A percentile compares a stretch with the other conserved stretches of the same genome.
phyloP scores from a whole-genome alignment of 2,329 filamentous ascomycete species.

The Pseudogymnoascus pannorum region DNA sequence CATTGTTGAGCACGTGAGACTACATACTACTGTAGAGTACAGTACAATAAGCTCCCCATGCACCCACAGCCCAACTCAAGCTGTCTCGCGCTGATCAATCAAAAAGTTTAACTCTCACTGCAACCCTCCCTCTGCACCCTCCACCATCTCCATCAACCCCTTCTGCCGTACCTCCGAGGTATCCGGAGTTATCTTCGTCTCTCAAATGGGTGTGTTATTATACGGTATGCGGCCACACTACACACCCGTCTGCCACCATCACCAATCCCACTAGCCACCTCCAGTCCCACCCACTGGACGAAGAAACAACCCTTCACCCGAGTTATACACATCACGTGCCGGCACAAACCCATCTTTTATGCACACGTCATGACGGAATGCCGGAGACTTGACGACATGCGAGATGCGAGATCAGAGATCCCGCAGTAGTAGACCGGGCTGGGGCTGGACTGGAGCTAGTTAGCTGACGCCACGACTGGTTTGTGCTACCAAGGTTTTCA shows the following conservation, averaged over 20 bases:
- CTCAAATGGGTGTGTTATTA: too few species aligned
- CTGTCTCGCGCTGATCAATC: not conserved
- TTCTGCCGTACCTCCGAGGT: not conserved
- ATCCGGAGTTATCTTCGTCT: not conserved
- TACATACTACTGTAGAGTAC: not conserved
- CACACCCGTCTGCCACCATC: too few species aligned
- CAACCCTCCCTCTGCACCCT: too few species aligned
- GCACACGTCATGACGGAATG: not conserved
- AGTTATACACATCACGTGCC: not conserved
- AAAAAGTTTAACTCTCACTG: not conserved
- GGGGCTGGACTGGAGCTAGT: too few species aligned
- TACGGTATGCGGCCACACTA: too few species aligned
- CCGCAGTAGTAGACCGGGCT: not conserved
- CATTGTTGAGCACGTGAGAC: not conserved
- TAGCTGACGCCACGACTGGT: not conserved
- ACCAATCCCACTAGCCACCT: too few species aligned
- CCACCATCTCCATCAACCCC: not conserved
- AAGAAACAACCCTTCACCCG: not conserved
- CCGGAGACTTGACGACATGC: not conserved
- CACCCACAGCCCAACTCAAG: not conserved
- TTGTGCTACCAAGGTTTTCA: too few species aligned
- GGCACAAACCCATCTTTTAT: not conserved
- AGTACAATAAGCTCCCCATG: not conserved
- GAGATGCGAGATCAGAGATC: not conserved
- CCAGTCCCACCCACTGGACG: too few species aligned